Evolutionary conservation across 148 eudicot species (phyloP), one percentile per base, ranked within the genome.

Genomic region (Drosera capensis): DNA sequence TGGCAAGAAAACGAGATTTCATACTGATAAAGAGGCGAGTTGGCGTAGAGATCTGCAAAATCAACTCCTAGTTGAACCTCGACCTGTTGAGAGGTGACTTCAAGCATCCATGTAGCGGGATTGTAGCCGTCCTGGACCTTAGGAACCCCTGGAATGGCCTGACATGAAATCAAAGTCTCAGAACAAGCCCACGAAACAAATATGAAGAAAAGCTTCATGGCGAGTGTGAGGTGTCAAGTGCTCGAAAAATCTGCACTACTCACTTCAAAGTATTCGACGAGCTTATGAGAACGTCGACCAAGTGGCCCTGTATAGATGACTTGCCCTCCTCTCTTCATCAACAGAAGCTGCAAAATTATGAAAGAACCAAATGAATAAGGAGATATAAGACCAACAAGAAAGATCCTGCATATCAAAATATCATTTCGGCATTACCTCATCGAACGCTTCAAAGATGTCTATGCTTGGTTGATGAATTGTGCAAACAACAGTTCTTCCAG

Each of bases 391-490:
- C n/a, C n/a, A 13, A 13, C 21, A 39, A 14, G 22, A 52, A 0
- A 13, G 11, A 20, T 13, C 25, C 7, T 23, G 12, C 22, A 40
- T 20, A 16, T 25, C 2, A 44, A 7, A 18, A 3, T 7, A 6
- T 2, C 25, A 1, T 17, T 45, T 38, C 17, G 16, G 7, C 1
- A 37, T 2, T 58, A 85, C 95, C 75, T 86, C 95, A 55, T 86
- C 95, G 54, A 86, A 86, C 36, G 93, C 70, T 63, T 86, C 93
- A 60, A 86, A 86, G 43, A 86, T 81, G 52, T 86, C 84, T 23
- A 86, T 86, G 61, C 93, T 80, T n/a, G 95, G 95, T 49, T 84
- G 90, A 64, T 84, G 88, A 55, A 84, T 84, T 13, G 94, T 77
- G 71, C 94, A 84, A 9, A 84, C 84, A 14, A 85, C 90, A 46